These are phyloP conservation scores for Peniophora sp. DNA, from an alignment of 1,284 basidiomycete species.

Conservation along the genomic window DNA sequence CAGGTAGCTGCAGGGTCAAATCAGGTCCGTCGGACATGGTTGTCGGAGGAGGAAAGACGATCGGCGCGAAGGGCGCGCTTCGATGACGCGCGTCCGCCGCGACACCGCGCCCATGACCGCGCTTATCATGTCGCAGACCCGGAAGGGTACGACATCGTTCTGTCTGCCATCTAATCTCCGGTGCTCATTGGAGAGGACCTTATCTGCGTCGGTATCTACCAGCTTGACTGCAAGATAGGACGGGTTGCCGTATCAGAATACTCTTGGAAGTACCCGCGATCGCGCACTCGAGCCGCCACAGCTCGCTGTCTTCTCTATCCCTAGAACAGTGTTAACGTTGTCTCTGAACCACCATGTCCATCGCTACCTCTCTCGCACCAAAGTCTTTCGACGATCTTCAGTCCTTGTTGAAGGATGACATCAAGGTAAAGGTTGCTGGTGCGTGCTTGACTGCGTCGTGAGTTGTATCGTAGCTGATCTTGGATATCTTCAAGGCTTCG, in stretches of 20 bases:
- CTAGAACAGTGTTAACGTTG: neutral
- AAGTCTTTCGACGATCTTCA: conserved; percentile 53
- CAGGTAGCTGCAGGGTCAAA: conserved; percentile 6
- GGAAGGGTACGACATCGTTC: no score
- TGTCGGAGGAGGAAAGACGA: conserved; percentile 1
- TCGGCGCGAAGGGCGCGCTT: no score
- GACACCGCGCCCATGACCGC: no score
- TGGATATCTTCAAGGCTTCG: conserved; percentile 39
- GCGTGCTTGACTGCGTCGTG: conserved; percentile 15
- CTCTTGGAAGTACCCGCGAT: neutral
- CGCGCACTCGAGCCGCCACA: neutral
- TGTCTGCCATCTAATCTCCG: no score
- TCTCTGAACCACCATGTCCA: conserved; percentile 8
- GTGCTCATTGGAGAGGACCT: no score
- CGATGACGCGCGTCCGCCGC: no score
- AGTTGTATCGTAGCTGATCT: neutral
- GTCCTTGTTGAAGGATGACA: conserved; percentile 51
- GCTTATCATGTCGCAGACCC: no score
- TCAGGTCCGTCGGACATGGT: neutral
- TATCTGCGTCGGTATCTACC: no score
- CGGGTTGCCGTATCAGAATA: conserved; percentile 1
- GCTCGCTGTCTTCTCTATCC: no score
- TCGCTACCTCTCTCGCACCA: conserved; percentile 39
- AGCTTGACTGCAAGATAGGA: neutral
- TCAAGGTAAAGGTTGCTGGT: conserved; percentile 92